These are phyloP conservation scores for Euphorbia pulcherrima DNA, from an alignment of 345 rosid species.

Conservation along the genomic window DNA sequence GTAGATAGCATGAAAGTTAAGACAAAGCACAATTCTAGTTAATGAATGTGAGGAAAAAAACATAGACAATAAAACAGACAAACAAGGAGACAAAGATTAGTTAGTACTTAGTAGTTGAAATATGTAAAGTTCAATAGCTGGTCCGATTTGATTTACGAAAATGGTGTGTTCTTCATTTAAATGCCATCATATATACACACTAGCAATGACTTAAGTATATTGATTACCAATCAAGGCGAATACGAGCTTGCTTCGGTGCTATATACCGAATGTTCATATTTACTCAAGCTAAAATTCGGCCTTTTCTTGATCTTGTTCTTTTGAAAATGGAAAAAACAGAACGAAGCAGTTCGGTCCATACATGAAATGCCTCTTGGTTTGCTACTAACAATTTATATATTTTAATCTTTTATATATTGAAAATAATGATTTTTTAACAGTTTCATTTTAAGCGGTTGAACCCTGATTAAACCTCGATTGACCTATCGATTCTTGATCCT, in stretches of 20 bases:
- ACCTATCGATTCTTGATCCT: no score
- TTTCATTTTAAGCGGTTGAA: no score
- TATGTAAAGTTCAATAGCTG: neutral
- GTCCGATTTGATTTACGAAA: neutral
- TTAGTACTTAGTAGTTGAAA: neutral
- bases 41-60: neutral
- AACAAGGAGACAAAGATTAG: neutral
- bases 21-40: neutral
- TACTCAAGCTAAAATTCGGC: conserved; percentile 49
- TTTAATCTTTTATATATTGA: no score
- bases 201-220: conserved; percentile 6
- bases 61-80: neutral
- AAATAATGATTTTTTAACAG: no score
- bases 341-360: no score
- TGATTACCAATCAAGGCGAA: conserved; percentile 26
- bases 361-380: no score
- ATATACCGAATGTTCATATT: conserved; percentile 50
- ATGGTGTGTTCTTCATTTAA: conserved; percentile 19
- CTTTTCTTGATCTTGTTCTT: no score
- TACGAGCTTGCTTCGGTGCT: conserved; percentile 55
- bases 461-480: no score
- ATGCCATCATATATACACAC: conserved; percentile 29
- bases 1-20: neutral
- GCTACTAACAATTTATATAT: no score
- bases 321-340: no score